A percentile compares a stretch with the other conserved stretches of the same genome.
Evolutionary conservation across 306 rosid species (phyloP).

Genomic region (Trichosanthes cucumerina): DNA sequence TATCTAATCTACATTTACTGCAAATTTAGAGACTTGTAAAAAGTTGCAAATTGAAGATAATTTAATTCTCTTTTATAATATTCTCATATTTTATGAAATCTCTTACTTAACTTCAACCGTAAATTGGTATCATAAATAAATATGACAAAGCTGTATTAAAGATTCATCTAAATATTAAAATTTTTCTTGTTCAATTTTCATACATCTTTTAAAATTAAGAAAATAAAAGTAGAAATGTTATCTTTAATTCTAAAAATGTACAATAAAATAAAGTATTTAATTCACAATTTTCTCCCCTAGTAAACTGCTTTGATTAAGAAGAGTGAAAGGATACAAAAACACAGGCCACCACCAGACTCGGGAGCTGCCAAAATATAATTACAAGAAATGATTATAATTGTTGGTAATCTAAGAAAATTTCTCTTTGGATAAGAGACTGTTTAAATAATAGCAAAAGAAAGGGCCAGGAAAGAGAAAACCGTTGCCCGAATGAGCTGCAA

Average conservation of each 20-base stretch:
- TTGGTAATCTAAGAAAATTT: background rate
- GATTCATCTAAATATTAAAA: background rate
- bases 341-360: background rate
- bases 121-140: background rate
- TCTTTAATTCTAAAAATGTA: background rate
- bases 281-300: background rate
- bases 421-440: background rate
- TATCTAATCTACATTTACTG: background rate
- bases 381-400: background rate
- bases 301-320: background rate
- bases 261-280: background rate
- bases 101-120: background rate
- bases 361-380: background rate
- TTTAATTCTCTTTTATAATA: background rate
- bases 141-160: background rate
- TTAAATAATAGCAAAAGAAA: background rate
- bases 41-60: background rate
- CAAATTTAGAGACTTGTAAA: background rate
- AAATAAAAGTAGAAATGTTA: background rate
- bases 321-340: background rate
- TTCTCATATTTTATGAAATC: background rate
- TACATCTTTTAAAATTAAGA: background rate
- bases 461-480: background rate
- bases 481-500: background rate
- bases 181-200: background rate